Conservation (phyloP, 371 early-diverging fungal genomes). For the Syncephalastrum monosporum region DNA sequence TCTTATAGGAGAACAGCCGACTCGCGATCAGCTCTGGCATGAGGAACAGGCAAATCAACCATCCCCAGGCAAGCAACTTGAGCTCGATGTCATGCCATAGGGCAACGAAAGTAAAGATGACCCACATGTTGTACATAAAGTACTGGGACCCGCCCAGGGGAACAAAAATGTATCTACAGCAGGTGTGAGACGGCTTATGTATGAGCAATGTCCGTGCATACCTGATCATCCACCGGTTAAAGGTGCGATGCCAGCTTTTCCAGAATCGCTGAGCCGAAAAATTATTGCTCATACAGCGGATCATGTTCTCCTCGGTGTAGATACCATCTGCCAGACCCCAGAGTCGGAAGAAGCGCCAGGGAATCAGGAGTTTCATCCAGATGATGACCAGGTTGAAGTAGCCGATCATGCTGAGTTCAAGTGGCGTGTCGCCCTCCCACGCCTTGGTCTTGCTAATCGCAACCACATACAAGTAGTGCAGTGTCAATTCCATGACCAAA, state of each 20-base stretch:
- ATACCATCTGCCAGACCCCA: slow-evolving; percentile 91
- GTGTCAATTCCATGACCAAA: slow-evolving; percentile 78
- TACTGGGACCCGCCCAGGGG: slow-evolving; percentile 83
- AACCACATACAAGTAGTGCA: slow-evolving; percentile 82
- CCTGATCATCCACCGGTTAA: slow-evolving; percentile 86
- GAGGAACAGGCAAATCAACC: slow-evolving; percentile 87
- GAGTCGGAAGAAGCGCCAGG: slow-evolving; percentile 93
- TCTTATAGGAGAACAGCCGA: slow-evolving; percentile 54
- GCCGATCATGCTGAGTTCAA: slow-evolving; percentile 79
- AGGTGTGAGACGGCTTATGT: too few species aligned
- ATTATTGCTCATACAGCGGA: slow-evolving; percentile 90
- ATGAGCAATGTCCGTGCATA: slow-evolving; percentile 13
- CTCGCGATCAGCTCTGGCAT: slow-evolving; percentile 80
- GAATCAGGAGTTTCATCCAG: slow-evolving; percentile 88
- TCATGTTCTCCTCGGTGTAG: slow-evolving; percentile 89
- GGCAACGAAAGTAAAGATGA: slow-evolving; percentile 93
- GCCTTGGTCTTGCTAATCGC: slow-evolving; percentile 82
- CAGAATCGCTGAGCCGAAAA: slow-evolving; percentile 90
- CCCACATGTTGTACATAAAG: slow-evolving; percentile 69
- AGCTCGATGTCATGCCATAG: slow-evolving; percentile 92
- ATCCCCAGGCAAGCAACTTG: slow-evolving; percentile 87
- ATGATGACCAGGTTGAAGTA: slow-evolving; percentile 83
- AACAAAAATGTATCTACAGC: slow-evolving; percentile 77
- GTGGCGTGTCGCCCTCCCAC: slow-evolving; percentile 75
- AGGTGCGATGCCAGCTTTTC: slow-evolving; percentile 93